Evolutionary conservation across 371 early-diverging fungal genomes (phyloP).

Genomic region (Phascolomyces articulosus): DNA sequence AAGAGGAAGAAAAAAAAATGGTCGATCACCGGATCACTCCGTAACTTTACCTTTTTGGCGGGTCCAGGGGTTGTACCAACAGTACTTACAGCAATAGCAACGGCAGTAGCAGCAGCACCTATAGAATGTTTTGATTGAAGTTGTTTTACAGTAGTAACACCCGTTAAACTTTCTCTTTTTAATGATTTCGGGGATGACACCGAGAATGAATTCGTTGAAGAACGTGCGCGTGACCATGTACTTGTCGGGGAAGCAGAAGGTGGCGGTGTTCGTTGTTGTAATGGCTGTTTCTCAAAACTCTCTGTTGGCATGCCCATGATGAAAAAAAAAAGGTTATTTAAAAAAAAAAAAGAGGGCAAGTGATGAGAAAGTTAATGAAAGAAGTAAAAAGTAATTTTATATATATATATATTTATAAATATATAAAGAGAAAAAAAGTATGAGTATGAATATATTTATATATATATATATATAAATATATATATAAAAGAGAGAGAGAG

Average conservation of each 20-base stretch:
- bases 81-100: not conserved
- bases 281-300: not conserved
- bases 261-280: constrained; percentile 15
- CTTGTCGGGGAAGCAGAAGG: constrained; percentile 12
- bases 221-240: constrained; percentile 9
- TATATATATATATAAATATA: no score
- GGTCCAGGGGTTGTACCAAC: not conserved
- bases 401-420: no score
- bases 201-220: constrained; percentile 8
- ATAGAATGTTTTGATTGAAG: not conserved
- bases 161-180: not conserved
- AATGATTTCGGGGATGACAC: constrained; percentile 12
- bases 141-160: not conserved
- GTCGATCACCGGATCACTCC: not conserved
- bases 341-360: no score
- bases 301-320: constrained; percentile 13
- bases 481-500: constrained; percentile 5
- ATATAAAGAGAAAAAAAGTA: no score
- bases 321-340: not conserved
- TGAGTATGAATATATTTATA: no score
- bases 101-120: not conserved
- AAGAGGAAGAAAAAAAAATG: not conserved
- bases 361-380: no score
- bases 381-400: no score
- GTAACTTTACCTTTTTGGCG: constrained; percentile 9